These are phyloP conservation scores for Zea mays DNA, from an alignment of 176 grass and related monocot species.

Conservation along the genomic window Zm-B73-REFERENCE-NAM-5.0 NC_050098.1:138202001-138202500, in stretches of 20 bases:
- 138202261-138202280: background rate
- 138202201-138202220: background rate
- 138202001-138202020: no score
- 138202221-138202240: background rate
- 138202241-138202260: background rate
- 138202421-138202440: conserved; percentile 31
- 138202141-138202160: no score
- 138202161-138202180: background rate
- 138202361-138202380: no score
- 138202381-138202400: no score
- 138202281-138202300: background rate
- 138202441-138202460: conserved; percentile 33
- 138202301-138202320: no score
- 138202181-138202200: background rate
- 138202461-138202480: conserved; percentile 11
- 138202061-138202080: conserved; percentile 23
- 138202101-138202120: background rate
- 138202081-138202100: conserved; percentile 19
- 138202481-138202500: conserved; percentile 15
- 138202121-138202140: no score
- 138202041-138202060: conserved; percentile 18
- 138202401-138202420: background rate
- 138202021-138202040: background rate
- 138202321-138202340: no score
- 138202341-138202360: no score